Base-by-base conservation (phyloP, 768 basidiomycete genomes). In the Harrya chromipes region DNA sequence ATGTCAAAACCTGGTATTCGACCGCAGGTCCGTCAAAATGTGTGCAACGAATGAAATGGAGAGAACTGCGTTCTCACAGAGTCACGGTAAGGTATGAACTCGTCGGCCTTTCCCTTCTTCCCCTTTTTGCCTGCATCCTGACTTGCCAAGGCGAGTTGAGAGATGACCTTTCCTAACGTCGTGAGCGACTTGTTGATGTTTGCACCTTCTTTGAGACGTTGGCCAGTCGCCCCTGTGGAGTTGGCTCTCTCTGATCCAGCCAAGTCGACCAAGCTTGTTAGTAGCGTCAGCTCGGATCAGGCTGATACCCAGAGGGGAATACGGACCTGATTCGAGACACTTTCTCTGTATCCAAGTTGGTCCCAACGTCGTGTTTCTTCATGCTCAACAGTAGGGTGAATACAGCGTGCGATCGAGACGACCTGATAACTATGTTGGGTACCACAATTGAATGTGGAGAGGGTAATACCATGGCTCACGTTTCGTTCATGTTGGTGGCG, bases 401-500 rank as follows among this genome's bases (percentile, higher is more conserved):
- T 33, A 99, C 95, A 2, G 95, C 94, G 75, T 99, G 97, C 13
- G 94, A 97, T 64, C 97, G 89, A 12, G 94, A 97, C 8, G 93
- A 95, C 16, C 90, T 92, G 59, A 46, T 31, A 55, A 39, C 43
- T 27, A 49, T 49, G 50, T 57, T 52, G 40, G 40, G 43, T n/a
- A 31, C 9, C 24, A 27, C 12, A 4, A 16, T 21, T 16, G 40
- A 38, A 29, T 23, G 26, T 16, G 34, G 33, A 48, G 10, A 37
- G 6, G 10, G 31, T 9, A 14, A 27, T n/a, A 44, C 37, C 16
- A 36, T n/a, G n/a, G 72, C 84, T 60, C 66, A 90, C 80, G 94
- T 97, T 72, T 97, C 97, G 72, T 99, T 99, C 97, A 99, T 99
- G 71, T 97, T 94, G 19, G 97, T 99, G 21, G 97, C 94, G 19